A percentile compares a stretch with the other conserved stretches of the same genome.
phyloP scores from a whole-genome alignment of 768 basidiomycete species.

The Trametes cingulata region DNA sequence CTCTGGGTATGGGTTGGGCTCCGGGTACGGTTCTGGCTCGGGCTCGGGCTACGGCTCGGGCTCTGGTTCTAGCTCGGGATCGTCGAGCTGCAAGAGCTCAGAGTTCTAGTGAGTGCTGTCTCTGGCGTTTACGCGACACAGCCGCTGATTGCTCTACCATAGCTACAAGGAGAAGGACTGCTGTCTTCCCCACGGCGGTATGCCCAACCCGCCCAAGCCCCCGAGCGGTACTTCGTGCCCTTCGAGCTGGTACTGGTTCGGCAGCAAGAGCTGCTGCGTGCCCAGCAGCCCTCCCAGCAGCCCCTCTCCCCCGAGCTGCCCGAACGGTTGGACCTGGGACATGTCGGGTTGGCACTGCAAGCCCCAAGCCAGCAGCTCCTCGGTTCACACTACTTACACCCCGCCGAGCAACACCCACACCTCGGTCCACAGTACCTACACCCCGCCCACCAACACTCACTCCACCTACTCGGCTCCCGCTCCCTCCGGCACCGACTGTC shows the following conservation, averaged over 20 bases:
- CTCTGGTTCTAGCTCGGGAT: slow-evolving; percentile 28
- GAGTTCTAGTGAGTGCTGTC: slow-evolving; percentile 27
- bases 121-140: background rate
- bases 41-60: slow-evolving; percentile 28
- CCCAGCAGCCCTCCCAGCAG: slow-evolving; percentile 45
- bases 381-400: slow-evolving; percentile 22
- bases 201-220: slow-evolving; percentile 42
- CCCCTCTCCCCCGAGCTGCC: slow-evolving; percentile 44
- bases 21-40: background rate
- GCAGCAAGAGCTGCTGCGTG: slow-evolving; percentile 50
- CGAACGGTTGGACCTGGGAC: slow-evolving; percentile 35
- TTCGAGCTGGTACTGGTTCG: slow-evolving; percentile 51
- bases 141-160: background rate
- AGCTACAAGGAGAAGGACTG: slow-evolving; percentile 38
- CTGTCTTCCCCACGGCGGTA: slow-evolving; percentile 48
- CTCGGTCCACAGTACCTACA: background rate
- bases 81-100: slow-evolving; percentile 30
- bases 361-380: background rate
- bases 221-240: slow-evolving; percentile 50
- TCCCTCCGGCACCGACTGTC: slow-evolving; percentile 10
- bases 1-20: too few relatives aligned
- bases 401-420: too few relatives aligned
- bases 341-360: slow-evolving; percentile 8
- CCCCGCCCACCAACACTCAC: background rate
- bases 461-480: background rate